These are phyloP conservation scores for Cryptomeria japonica DNA, from an alignment of 75 land plant genomes.

Conservation along the genomic window DNA sequence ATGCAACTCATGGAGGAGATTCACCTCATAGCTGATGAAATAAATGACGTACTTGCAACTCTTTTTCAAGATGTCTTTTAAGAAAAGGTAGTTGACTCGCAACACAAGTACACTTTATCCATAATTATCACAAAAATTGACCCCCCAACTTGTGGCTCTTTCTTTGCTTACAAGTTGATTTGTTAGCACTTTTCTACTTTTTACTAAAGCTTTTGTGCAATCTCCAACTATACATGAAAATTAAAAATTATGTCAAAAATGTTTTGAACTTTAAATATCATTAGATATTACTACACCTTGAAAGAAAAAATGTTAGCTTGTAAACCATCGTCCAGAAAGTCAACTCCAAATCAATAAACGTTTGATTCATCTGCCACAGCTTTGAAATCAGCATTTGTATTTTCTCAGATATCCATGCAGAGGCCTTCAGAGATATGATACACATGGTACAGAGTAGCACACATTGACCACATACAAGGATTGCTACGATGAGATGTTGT, in stretches of 20 bases:
- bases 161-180: background rate
- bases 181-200: background rate
- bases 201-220: background rate
- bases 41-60: background rate
- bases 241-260: background rate
- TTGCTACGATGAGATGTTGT: background rate
- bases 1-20: background rate
- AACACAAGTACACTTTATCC: background rate
- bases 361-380: background rate
- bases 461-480: background rate
- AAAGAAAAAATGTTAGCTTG: background rate
- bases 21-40: background rate
- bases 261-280: background rate
- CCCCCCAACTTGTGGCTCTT: background rate
- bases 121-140: background rate
- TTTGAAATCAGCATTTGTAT: background rate
- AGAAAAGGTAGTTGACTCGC: background rate
- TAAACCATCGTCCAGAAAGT: background rate
- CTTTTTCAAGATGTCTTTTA: background rate
- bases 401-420: background rate
- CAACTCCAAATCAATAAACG: background rate
- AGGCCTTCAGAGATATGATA: background rate
- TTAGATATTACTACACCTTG: background rate
- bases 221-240: background rate
- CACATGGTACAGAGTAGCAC: background rate